A percentile compares a stretch with the other conserved stretches of the same genome.
phyloP scores from a whole-genome alignment of 345 rosid species.

The Eucalyptus paniculata region DNA sequence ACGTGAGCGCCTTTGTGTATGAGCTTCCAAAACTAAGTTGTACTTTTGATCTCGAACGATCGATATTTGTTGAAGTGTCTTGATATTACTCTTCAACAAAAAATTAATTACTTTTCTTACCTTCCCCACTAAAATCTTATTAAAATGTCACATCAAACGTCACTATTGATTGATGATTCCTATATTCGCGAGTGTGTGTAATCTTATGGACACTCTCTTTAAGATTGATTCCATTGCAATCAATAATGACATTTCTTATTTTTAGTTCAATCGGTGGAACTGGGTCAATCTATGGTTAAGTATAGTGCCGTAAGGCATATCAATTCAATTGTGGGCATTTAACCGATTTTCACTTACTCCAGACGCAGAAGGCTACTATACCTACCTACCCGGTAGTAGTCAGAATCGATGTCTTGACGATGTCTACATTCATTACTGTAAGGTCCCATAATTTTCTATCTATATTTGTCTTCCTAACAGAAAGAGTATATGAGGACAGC shows the following conservation, averaged over 20 bases:
- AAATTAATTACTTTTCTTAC: not conserved
- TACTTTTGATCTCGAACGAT: not conserved
- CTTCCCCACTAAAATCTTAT: not conserved
- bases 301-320: too few species aligned
- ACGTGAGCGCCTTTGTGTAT: not conserved
- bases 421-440: fast-evolving
- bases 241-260: not conserved
- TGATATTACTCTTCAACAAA: not conserved
- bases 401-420: fast-evolving
- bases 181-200: fast-evolving
- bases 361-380: too few species aligned
- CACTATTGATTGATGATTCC: not conserved
- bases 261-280: too few species aligned
- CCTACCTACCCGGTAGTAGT: fast-evolving
- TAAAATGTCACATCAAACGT: too few species aligned
- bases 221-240: not conserved
- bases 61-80: not conserved
- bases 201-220: not conserved
- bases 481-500: fast-evolving
- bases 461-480: fast-evolving
- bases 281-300: fast-evolving
- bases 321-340: fast-evolving
- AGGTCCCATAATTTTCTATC: fast-evolving
- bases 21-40: not conserved
- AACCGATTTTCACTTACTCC: fast-evolving